Base-by-base conservation (phyloP, 345 rosid species). In the Gossypium raimondii region DNA sequence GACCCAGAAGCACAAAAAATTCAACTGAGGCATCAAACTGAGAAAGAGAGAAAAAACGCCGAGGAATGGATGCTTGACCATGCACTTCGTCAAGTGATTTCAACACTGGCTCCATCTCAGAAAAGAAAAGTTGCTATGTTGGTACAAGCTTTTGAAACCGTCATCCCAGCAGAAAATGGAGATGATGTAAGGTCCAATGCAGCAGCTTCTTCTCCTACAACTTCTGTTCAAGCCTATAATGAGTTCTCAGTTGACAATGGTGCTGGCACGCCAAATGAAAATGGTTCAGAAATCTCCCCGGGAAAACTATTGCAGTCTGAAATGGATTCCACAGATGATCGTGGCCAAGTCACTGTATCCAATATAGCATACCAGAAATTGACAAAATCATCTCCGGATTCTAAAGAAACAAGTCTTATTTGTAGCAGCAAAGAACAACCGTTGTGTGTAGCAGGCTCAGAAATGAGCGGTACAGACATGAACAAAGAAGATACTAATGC, bases 21-120 rank as follows among this genome's bases (percentile, higher is more conserved):
- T 65, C 67, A 66, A 73, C 77, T 95, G 70, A 90, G 93, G 86
- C 91, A 81, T 78, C 97, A 84, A 75, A 79, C 44, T 9, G n/a
- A 76, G 25, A 86, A 81, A 75, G 98, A 84, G 77, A 93, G 87
- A 82, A 93, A 86, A 81, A 84, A 75, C 7, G 81, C 90, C 24
- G 94, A 95, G 67, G 94, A 93, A 82, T 93, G 96, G 97, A 95
- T 95, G 99, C 97, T 95, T 17, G 99, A 95, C 84, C 83, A 85
- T 77, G 92, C 98, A 45, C 87, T 95, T 29, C 82, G 78, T 72
- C 86, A 89, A 80, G 99, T 89, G 66, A 84, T 93, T 70, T 85
- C 97, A 58, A 83, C 84, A 52, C 84, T 95, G 57, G 89, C 87
- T 68, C 92, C 94, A 14, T 91, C 88, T 27, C 91, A 92, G 81